Evolutionary conservation across 2,329 filamentous ascomycete species (phyloP), one percentile per base, ranked within the genome.

Genomic region (Aureobasidium sp.): DNA sequence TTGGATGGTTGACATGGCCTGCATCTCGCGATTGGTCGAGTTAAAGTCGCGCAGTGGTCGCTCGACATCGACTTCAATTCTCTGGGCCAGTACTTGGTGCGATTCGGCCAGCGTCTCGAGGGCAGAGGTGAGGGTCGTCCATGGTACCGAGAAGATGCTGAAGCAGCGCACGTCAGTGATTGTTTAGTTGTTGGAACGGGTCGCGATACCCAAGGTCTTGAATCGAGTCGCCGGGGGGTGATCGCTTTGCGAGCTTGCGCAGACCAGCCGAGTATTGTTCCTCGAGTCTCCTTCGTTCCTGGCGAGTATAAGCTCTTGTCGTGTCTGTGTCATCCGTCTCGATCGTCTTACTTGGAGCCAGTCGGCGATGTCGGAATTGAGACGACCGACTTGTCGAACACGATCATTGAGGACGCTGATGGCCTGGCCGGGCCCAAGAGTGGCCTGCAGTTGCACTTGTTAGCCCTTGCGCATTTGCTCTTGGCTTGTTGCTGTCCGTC

Each of bases 261-360:
- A 99, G 78, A 45, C 88, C 86, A 68, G 85, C 80, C 49, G 90
- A 89, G 75, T 99, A 99, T 70, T 86, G 82, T 70, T 97, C 93
- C 75, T 99, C 94, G 64, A 97, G 81, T 69, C 86, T 88, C 72
- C 92, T 88, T 67, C 94, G 90, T 79, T 99, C 94, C 93, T 97
- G 57, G 19, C 8, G 25, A 15, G 51, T 31, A 33, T 57, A n/a
- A 60, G 50, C 40, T 47, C 27, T 35, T 19, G 40, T 27, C 25
- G 25, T 27, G 15, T 57, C 11, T 33, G 19, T 11, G 40, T 38
- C 33, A 58, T 29, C 31, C 40, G 31, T 25, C 42, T 43, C 17
- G 60, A 55, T 59, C 66, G 54, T 57, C 76, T 75, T 84, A 96
- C 92, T 86, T 93, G 88, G 64, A 99, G 82, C 90, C 93, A 99